Conservation (phyloP, 176 grass and related monocot species). For the Melocanna baccifera region DNA sequence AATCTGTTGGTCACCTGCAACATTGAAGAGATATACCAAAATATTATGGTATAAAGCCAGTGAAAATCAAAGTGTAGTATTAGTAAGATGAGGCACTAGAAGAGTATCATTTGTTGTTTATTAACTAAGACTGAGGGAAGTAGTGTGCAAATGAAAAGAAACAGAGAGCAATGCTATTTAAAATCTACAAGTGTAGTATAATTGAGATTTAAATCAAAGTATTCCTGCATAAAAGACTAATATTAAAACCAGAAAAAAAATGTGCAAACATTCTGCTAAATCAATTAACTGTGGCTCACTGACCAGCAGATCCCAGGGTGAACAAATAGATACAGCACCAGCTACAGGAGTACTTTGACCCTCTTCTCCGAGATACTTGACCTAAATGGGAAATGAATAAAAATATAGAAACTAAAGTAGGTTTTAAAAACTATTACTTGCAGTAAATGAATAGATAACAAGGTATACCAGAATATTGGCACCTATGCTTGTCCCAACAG, state of each 20-base stretch:
- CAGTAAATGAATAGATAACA: not conserved
- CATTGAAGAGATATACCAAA: conserved; percentile 34
- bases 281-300: conserved; percentile 10
- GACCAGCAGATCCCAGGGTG: conserved; percentile 96
- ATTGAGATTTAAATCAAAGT: not conserved
- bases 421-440: not conserved
- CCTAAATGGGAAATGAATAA: conserved; percentile 42
- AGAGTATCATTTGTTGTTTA: conserved; percentile 3
- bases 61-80: not conserved
- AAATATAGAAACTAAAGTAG: not conserved
- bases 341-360: conserved; percentile 83
- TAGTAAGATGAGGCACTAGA: not conserved
- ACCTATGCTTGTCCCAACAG: conserved; percentile 92
- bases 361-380: conserved; percentile 98
- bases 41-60: conserved; percentile 5
- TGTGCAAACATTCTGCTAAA: not conserved
- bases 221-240: not conserved
- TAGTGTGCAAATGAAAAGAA: not conserved
- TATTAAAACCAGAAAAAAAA: not conserved
- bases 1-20: conserved; percentile 82
- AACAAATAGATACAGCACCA: conserved; percentile 88
- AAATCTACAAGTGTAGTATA: not conserved
- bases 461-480: conserved; percentile 85
- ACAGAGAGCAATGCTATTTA: not conserved
- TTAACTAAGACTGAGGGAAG: not conserved